These are phyloP conservation scores for Trifolium fragiferum DNA, from an alignment of 306 rosid species.

Conservation along the genomic window DNA sequence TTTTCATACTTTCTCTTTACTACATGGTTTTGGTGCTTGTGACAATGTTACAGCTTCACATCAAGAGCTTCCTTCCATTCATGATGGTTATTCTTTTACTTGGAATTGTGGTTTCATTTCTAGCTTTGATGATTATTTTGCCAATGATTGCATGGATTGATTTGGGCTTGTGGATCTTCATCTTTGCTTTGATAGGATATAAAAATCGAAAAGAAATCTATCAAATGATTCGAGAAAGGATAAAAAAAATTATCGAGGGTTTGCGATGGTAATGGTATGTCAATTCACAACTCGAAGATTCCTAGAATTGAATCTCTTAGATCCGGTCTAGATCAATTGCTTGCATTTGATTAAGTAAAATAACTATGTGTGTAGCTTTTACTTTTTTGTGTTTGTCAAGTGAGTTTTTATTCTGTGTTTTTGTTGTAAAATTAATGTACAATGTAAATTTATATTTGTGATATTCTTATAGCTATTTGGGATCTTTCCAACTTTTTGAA, in stretches of 20 bases:
- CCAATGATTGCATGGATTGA: conserved; percentile 21
- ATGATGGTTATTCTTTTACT: not conserved
- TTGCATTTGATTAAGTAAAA: too few species aligned
- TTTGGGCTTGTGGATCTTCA: conserved; percentile 1
- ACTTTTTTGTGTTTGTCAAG: too few species aligned
- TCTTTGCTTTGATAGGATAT: not conserved
- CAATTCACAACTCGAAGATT: too few species aligned
- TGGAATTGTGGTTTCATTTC: conserved; percentile 1
- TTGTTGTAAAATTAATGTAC: too few species aligned
- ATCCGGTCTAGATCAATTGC: too few species aligned
- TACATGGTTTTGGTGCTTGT: not conserved
- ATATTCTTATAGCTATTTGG: too few species aligned
- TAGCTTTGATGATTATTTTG: conserved; percentile 12
- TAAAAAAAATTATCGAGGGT: not conserved
- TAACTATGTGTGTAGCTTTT: too few species aligned
- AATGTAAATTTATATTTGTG: too few species aligned
- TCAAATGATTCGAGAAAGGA: not conserved
- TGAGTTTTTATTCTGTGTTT: too few species aligned
- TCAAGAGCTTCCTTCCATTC: not conserved
- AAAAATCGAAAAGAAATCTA: not conserved
- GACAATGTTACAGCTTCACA: not conserved
- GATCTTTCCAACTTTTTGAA: too few species aligned
- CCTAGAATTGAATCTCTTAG: too few species aligned
- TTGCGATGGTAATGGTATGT: too few species aligned
- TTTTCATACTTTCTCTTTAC: not conserved